phyloP scores from a whole-genome alignment of 2,329 filamentous ascomycete genomes.

The Colletotrichum gigasporum region DNA sequence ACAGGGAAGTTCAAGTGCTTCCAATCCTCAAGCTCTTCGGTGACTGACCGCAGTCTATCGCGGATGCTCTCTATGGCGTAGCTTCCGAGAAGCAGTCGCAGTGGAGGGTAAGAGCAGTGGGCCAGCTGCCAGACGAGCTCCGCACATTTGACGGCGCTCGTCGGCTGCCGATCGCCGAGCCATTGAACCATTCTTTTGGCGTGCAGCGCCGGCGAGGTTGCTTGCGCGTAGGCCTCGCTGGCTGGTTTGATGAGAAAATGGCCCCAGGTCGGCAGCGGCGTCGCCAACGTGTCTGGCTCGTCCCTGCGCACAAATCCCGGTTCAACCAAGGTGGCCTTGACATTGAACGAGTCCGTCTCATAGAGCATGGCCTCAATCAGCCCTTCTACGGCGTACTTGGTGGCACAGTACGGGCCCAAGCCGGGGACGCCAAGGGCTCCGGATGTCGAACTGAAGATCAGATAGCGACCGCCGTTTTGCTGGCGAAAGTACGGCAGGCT shows the following conservation, averaged over 20 bases:
- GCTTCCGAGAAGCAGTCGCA: conserved; percentile 86
- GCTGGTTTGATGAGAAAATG: conserved; percentile 92
- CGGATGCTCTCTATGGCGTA: conserved; percentile 97
- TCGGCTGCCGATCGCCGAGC: conserved; percentile 91
- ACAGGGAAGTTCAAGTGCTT: conserved; percentile 80
- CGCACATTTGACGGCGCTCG: conserved; percentile 90
- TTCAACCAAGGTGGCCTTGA: conserved; percentile 93
- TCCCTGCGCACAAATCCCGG: conserved; percentile 89
- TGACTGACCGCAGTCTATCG: conserved; percentile 88
- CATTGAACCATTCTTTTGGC: conserved; percentile 92
- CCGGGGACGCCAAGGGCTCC: conserved; percentile 95
- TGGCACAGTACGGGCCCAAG: conserved; percentile 92
- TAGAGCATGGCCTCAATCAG: conserved; percentile 97
- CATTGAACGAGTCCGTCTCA: conserved; percentile 89
- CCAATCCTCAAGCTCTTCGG: conserved; percentile 95
- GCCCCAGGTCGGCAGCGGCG: conserved; percentile 81
- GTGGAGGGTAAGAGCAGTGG: conserved; percentile 92
- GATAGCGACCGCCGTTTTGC: conserved; percentile 79
- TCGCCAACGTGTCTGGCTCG: conserved; percentile 69
- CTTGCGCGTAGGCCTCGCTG: conserved; percentile 80
- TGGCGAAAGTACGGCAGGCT: conserved; percentile 88
- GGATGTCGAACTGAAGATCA: conserved; percentile 94
- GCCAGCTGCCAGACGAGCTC: conserved; percentile 95
- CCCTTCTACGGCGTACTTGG: conserved; percentile 96
- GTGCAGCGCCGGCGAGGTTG: conserved; percentile 86